These are phyloP conservation scores for Taphrina confusa DNA, from an alignment of 1,139 yeast genomes.

Conservation along the genomic window DNA sequence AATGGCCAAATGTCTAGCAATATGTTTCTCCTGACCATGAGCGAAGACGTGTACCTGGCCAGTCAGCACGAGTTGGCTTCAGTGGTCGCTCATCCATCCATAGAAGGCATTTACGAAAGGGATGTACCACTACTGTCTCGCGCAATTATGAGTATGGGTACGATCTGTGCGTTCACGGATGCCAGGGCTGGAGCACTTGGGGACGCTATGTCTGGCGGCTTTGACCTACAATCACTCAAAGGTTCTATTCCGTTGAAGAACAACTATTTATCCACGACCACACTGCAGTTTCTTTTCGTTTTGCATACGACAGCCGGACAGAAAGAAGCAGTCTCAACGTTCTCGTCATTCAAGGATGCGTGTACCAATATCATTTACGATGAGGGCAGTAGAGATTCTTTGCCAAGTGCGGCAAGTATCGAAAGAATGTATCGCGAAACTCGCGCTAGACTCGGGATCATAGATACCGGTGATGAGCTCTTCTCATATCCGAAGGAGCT, in stretches of 20 bases:
- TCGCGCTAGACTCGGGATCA: slow-evolving; percentile 26
- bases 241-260: slow-evolving; percentile 49
- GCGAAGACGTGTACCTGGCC: slow-evolving; percentile 61
- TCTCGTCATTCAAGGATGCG: slow-evolving; percentile 60
- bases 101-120: slow-evolving; percentile 76
- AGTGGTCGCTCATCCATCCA: slow-evolving; percentile 62
- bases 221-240: slow-evolving; percentile 59
- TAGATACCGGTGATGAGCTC: slow-evolving; percentile 44
- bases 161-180: slow-evolving; percentile 66
- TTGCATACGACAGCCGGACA: slow-evolving; percentile 74
- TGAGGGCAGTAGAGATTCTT: slow-evolving; percentile 64
- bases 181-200: slow-evolving; percentile 81
- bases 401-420: slow-evolving; percentile 58
- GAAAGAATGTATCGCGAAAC: slow-evolving; percentile 58
- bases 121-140: slow-evolving; percentile 68
- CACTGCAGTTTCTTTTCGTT: slow-evolving; percentile 65
- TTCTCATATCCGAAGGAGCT: slow-evolving; percentile 57
- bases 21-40: slow-evolving; percentile 65
- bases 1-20: slow-evolving; percentile 63
- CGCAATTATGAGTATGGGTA: slow-evolving; percentile 76
- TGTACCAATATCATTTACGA: slow-evolving; percentile 63
- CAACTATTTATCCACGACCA: slow-evolving; percentile 57
- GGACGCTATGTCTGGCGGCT: slow-evolving; percentile 81
- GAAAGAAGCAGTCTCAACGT: slow-evolving; percentile 70
- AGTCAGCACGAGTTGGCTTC: slow-evolving; percentile 64